Percentiles rank a stretch among this genome's conserved stretches.
phyloP scores from a whole-genome alignment of 1,284 basidiomycete species.

The Pseudozyma pruni region DNA sequence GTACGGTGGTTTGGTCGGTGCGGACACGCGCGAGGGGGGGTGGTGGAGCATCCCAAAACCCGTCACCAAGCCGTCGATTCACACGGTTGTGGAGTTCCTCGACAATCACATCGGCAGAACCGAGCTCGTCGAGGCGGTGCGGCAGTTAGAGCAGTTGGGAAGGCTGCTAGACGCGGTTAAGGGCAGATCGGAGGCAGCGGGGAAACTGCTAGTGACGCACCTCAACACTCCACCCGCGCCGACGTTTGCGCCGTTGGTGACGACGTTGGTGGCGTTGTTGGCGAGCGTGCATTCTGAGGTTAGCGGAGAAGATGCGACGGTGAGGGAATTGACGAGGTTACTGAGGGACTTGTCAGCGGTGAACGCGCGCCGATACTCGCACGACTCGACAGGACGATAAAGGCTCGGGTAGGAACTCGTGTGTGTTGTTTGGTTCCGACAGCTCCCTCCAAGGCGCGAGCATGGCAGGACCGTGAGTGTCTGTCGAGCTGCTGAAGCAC shows the following conservation, averaged over 20 bases:
- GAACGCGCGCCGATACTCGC: too few relatives aligned
- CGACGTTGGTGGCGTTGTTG: conserved; percentile 6
- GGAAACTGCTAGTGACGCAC: conserved; percentile 7
- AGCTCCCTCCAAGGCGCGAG: too few relatives aligned
- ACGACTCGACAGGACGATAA: too few relatives aligned
- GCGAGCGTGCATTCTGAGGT: neutral
- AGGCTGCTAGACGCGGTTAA: neutral
- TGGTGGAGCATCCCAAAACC: too few relatives aligned
- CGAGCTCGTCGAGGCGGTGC: too few relatives aligned
- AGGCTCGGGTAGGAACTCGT: too few relatives aligned
- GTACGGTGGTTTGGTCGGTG: neutral
- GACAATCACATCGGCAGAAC: neutral
- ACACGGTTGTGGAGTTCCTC: too few relatives aligned
- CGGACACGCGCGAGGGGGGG: too few relatives aligned
- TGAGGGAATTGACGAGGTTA: neutral
- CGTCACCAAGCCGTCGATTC: conserved; percentile 1
- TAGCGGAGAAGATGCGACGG: too few relatives aligned
- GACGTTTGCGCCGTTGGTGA: conserved; percentile 32
- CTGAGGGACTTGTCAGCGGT: neutral
- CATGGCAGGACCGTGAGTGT: too few relatives aligned
- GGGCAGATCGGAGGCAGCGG: neutral
- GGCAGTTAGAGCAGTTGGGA: neutral
- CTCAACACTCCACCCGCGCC: conserved; percentile 43
- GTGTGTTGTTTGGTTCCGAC: too few relatives aligned
- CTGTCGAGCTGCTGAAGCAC: too few relatives aligned